phyloP scores from a whole-genome alignment of 169 alveolate genomes.

The Plasmodium malariae region DNA sequence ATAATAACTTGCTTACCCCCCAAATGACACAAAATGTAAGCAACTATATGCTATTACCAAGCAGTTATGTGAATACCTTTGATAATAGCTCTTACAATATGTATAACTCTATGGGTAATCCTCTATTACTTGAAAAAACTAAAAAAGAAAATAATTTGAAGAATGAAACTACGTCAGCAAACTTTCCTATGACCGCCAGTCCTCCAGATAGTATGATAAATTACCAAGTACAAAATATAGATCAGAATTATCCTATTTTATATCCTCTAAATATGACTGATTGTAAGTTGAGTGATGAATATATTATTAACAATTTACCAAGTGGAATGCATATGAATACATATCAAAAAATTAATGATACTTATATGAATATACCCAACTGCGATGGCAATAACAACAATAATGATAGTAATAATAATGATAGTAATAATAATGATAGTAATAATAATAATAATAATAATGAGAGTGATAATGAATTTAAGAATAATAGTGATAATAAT shows the following conservation, averaged over 20 bases:
- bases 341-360: not conserved
- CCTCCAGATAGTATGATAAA: not conserved
- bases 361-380: constrained; percentile 6
- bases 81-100: constrained; percentile 5
- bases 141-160: constrained; percentile 19
- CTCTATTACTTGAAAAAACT: constrained; percentile 12
- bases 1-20: not conserved
- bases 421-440: not conserved
- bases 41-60: not conserved
- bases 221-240: not conserved
- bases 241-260: too few relatives aligned
- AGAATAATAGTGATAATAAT: too few relatives aligned
- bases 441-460: not conserved
- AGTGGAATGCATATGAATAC: constrained; percentile 3
- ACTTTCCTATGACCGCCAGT: not conserved
- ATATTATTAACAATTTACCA: not conserved
- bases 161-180: not conserved
- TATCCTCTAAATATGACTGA: not conserved
- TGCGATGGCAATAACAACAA: not conserved
- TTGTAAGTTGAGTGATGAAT: not conserved
- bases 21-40: not conserved
- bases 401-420: not conserved
- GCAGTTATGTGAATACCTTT: not conserved
- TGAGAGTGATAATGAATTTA: not conserved
- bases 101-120: constrained; percentile 6